These are phyloP conservation scores for Priceomyces haplophilus DNA, from an alignment of 805 yeast genomes.

Conservation along the genomic window DNA sequence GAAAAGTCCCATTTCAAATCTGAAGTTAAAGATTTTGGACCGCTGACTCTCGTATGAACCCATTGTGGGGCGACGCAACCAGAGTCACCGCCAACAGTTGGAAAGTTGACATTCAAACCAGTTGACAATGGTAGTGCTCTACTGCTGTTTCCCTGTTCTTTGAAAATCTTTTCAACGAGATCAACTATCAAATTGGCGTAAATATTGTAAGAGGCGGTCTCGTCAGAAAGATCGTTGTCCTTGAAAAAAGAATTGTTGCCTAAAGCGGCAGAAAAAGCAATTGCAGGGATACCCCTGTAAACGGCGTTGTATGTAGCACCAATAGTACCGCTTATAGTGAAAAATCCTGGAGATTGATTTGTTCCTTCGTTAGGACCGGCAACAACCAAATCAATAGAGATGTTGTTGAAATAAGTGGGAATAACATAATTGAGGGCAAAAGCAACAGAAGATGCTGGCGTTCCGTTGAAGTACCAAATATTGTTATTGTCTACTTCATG, in stretches of 20 bases:
- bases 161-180: conserved; percentile 37
- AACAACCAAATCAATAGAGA: conserved; percentile 46
- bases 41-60: conserved; percentile 40
- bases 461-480: conserved; percentile 55
- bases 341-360: conserved; percentile 43
- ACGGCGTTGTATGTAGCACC: conserved; percentile 49
- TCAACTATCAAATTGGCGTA: conserved; percentile 40
- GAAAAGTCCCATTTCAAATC: conserved; percentile 38
- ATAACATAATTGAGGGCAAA: conserved; percentile 47
- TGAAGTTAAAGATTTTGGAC: conserved; percentile 3
- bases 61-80: conserved; percentile 44
- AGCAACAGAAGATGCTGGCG: conserved; percentile 52
- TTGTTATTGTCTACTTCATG: conserved; percentile 36
- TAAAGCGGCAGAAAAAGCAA: conserved; percentile 53
- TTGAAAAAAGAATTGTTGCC: conserved; percentile 47
- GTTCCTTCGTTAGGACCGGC: conserved; percentile 55
- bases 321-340: conserved; percentile 48
- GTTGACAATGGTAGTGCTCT: conserved; percentile 40
- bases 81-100: conserved; percentile 35
- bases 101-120: conserved; percentile 50
- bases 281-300: conserved; percentile 47
- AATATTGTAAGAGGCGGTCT: conserved; percentile 42
- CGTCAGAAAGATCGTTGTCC: conserved; percentile 43
- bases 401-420: conserved; percentile 44
- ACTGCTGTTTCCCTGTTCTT: conserved; percentile 33